Percentiles rank a stretch among this genome's conserved stretches.
Conservation (phyloP, 768 basidiomycete species). For the Naganishia friedmannii region DNA sequence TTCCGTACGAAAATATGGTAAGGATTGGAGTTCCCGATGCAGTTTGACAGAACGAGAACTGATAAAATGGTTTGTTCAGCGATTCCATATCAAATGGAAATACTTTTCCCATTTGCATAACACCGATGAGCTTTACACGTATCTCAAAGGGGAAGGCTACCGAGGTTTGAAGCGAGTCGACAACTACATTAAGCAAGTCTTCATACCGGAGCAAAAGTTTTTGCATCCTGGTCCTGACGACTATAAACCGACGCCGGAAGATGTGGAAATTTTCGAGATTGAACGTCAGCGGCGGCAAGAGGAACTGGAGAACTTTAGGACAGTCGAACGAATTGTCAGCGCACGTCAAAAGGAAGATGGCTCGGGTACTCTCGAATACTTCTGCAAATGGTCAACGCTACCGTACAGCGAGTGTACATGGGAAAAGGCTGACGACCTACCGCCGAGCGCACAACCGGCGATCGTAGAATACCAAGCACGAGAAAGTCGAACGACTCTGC, state of each 20-base stretch:
- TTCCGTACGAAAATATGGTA: conserved; percentile 85
- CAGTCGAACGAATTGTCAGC: conserved; percentile 83
- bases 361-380: conserved; percentile 65
- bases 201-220: conserved; percentile 64
- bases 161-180: conserved; percentile 95
- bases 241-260: conserved; percentile 74
- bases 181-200: conserved; percentile 86
- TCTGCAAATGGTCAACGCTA: conserved; percentile 89
- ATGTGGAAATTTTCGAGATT: conserved; percentile 79
- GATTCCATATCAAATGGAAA: conserved; percentile 99
- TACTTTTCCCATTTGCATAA: conserved; percentile 96
- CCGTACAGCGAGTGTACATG: conserved; percentile 94
- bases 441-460: conserved; percentile 69
- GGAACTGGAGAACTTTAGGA: conserved; percentile 83
- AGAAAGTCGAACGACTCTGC: conserved; percentile 74
- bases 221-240: conserved; percentile 61
- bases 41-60: neutral
- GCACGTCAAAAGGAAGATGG: conserved; percentile 65
- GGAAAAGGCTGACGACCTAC: conserved; percentile 80
- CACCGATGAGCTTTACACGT: conserved; percentile 97
- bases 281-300: conserved; percentile 89
- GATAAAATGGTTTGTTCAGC: conserved; percentile 57
- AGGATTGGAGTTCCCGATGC: conserved; percentile 37
- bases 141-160: conserved; percentile 73
- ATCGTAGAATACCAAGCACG: conserved; percentile 76